Percentiles rank a stretch among this genome's conserved stretches.
phyloP scores from a whole-genome alignment of 2,329 filamentous ascomycete species.

The Claviceps monticola region DNA sequence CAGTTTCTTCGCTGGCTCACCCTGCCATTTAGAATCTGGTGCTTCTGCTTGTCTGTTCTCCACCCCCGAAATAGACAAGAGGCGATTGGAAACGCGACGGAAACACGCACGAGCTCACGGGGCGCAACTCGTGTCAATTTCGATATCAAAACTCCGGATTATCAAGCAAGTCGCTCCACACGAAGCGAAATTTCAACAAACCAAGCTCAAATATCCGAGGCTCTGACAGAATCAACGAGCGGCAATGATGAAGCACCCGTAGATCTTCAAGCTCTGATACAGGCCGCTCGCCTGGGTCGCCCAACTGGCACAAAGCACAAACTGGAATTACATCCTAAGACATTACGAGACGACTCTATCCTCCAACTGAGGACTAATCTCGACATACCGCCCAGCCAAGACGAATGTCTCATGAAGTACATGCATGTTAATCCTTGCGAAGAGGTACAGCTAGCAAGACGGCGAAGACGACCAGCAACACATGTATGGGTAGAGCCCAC shows the following conservation, averaged over 20 bases:
- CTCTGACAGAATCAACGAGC: background rate
- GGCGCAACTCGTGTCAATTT: background rate
- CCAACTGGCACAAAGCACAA: slow-evolving; percentile 12
- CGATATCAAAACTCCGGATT: background rate
- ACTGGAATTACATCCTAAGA: slow-evolving; percentile 27
- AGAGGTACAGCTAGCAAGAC: slow-evolving; percentile 3
- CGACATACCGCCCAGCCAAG: slow-evolving; percentile 26
- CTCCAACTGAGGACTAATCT: slow-evolving; percentile 15
- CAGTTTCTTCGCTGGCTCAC: slow-evolving; percentile 8
- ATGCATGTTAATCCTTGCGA: slow-evolving; percentile 8
- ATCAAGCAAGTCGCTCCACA: slow-evolving; percentile 4
- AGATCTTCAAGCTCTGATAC: slow-evolving; percentile 19
- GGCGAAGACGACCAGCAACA: slow-evolving; percentile 5
- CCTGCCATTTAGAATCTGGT: slow-evolving; percentile 11
- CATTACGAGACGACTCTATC: slow-evolving; percentile 25
- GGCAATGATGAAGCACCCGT: slow-evolving; percentile 9
- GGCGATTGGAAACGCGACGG: slow-evolving; percentile 10
- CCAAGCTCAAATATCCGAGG: background rate
- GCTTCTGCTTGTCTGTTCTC: slow-evolving; percentile 11
- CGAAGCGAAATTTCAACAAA: slow-evolving; percentile 2
- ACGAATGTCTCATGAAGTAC: slow-evolving; percentile 19
- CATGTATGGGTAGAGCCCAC: slow-evolving; percentile 11
- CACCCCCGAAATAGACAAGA: slow-evolving; percentile 10
- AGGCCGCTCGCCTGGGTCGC: slow-evolving; percentile 16
- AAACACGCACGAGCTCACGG: slow-evolving; percentile 11